These are phyloP conservation scores for Melastoma candidum DNA, from an alignment of 441 rosid genomes.

Conservation along the genomic window DNA sequence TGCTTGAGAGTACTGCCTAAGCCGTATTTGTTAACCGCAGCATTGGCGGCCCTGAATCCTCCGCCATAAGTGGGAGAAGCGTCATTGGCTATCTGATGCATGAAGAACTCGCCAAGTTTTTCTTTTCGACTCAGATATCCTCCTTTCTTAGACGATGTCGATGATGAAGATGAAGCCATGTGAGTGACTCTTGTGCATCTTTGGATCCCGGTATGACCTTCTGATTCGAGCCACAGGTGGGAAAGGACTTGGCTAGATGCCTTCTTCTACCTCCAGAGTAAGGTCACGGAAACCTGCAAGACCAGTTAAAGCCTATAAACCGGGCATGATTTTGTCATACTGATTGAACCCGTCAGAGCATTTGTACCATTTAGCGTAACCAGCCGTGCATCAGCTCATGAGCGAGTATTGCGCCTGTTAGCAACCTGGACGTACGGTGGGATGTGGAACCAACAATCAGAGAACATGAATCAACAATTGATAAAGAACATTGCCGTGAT, in stretches of 20 bases:
- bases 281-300: conserved; percentile 63
- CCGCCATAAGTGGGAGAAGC: conserved; percentile 76
- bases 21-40: conserved; percentile 76
- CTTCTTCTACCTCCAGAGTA: conserved; percentile 70
- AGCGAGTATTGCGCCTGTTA: conserved; percentile 91
- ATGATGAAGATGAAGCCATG: conserved; percentile 39
- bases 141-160: conserved; percentile 53
- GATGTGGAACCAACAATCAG: neutral
- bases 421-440: conserved; percentile 36
- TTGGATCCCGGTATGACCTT: no score
- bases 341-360: no score
- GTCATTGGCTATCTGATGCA: conserved; percentile 78
- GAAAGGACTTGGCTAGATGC: conserved; percentile 75
- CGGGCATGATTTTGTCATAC: neutral
- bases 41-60: conserved; percentile 81
- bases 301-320: neutral
- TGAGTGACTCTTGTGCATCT: conserved; percentile 23
- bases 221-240: no score
- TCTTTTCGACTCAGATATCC: conserved; percentile 58
- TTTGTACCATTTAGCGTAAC: conserved; percentile 70
- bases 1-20: conserved; percentile 63
- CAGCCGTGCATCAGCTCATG: conserved; percentile 94
- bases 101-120: conserved; percentile 81
- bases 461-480: no score
- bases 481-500: neutral